Evolutionary conservation across 169 alveolate genomes (phyloP), one percentile per base, ranked within the genome.

Genomic region (Cryptosporidium sp.): DNA sequence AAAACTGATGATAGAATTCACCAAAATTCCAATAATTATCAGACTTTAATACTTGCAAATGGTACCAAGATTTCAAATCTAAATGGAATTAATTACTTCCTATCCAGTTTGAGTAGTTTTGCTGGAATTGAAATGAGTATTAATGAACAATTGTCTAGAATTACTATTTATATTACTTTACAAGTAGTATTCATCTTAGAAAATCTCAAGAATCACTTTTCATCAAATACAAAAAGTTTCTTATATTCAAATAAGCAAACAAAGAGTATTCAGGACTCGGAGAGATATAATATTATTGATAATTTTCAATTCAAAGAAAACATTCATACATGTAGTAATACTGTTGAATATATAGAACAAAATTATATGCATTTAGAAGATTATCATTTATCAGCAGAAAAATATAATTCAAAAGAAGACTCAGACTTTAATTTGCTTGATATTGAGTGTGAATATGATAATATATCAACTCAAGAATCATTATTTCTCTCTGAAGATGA

Each of bases 101-200:
- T 75, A 44, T 75, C 86, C 9, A 53, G 21, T n/a, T n/a, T 75
- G 26, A 61, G 86, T 37, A 48, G 70, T 58, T 75, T 75, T 75
- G 86, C 86, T 26, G 86, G 86, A 7, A n/a, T 75, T 3, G 73
- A 75, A 14, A 75, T 75, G 70, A 75, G 29, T 33, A 21, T 75
- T 7, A 53, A 75, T 35, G 53, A 75, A 0, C 33, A 16, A 2
- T 42, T n/a, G 16, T 35, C 33, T 16, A 75, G 4, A 58, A 35
- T 75, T 23, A 58, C 48, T 10, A 58, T 37, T 29, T 56, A 58
- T 21, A 39, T 75, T 56, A 75, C 86, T 39, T 37, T 75, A 60
- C 86, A 75, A 21, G 65, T 68, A 33, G 44, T 23, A 23, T 33
- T 23, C 10, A 58, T 75, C 6, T 5, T 75, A 29, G 56, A 61